Base-by-base conservation (phyloP, 768 basidiomycete species). In the Serendipita vermifera region DNA sequence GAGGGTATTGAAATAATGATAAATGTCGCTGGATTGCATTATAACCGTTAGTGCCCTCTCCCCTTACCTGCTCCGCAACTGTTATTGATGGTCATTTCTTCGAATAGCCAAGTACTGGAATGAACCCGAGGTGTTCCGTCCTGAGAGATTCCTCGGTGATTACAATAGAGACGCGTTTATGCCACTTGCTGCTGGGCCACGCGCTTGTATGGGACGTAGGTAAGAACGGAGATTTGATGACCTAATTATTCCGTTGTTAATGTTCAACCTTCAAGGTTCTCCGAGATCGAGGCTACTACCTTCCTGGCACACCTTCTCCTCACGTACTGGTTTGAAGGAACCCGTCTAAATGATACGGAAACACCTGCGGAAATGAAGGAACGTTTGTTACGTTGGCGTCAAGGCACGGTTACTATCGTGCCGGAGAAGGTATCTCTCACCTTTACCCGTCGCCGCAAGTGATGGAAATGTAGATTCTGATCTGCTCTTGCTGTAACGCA, bases 111-210 rank as follows among this genome's bases (percentile, higher is more conserved):
- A 38, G 6, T 58, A 39, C 17, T 58, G 57, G 57, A 33, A 33
- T 11, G 40, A 55, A 3, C 57, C 57, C 27, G 11, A 36, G 24
- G 38, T 20, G 29, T 58, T 58, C 35, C 38, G 54, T 27, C 57
- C 57, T 5, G 51, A 33, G 5, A 48, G 57, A 14, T 58, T 58
- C 24, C 17, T 58, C 22, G 57, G 36, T 15, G 57, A 58, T 14
- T 58, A 39, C n/a, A 43, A 43, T 3, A 29, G 51, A n/a, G 57
- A 58, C 24, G 57, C 57, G 13, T 58, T 54, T 2, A 0, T 58
- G 6, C 53, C 57, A 22, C 55, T 58, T 22, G 22, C 32, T 9
- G 51, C 51, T 20, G 57, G 57, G 15, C 39, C 39, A 7, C 39
- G 39, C 15, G 17, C 39, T 41, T 41, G 39, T 41, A 41, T 41